Base-by-base conservation (phyloP, 139 green algal genomes). In the Microglena sp. region DNA sequence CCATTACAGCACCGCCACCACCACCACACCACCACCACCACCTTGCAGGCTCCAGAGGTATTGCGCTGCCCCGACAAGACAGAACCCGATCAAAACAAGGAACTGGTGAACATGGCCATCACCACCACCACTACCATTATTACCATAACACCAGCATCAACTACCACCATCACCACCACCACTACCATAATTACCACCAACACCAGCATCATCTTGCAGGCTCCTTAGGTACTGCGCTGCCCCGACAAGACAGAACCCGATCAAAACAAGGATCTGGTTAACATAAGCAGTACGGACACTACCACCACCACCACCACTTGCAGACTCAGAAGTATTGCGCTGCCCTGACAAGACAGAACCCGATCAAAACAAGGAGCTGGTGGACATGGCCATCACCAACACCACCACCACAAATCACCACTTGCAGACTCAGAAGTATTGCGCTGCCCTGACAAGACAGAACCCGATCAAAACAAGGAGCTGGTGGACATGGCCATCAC, bases 211-310 rank as follows among this genome's bases (percentile, higher is more conserved):
- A n/a, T n/a, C n/a, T n/a, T n/a, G n/a, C n/a, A n/a, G n/a, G n/a
- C n/a, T n/a, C n/a, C n/a, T n/a, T n/a, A 75, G 70, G 68, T 83
- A 33, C 67, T 87, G 29, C 64, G 72, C 6, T 87, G 80, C 59
- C 80, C 80, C 18, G 80, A 90, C 67, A 91, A 92, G 80, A 79
- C 80, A 59, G 40, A 63, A 2, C 84, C 84, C 0, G 67, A 78
- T 26, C 86, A 95, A 68, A 90, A 92, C 77, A 92, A 92, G 78
- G 67, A 82, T 44, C 64, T n/a, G n/a, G n/a, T n/a, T n/a, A n/a
- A n/a, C n/a, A n/a, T n/a, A n/a, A n/a, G n/a, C n/a, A n/a, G n/a
- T n/a, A n/a, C n/a, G n/a, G n/a, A n/a, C n/a, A n/a, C n/a, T n/a
- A n/a, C n/a, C n/a, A n/a, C n/a, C n/a, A n/a, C n/a, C n/a, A n/a